Base-by-base conservation (phyloP, 2,329 filamentous ascomycete species). In the Ilyonectria destructans region DNA sequence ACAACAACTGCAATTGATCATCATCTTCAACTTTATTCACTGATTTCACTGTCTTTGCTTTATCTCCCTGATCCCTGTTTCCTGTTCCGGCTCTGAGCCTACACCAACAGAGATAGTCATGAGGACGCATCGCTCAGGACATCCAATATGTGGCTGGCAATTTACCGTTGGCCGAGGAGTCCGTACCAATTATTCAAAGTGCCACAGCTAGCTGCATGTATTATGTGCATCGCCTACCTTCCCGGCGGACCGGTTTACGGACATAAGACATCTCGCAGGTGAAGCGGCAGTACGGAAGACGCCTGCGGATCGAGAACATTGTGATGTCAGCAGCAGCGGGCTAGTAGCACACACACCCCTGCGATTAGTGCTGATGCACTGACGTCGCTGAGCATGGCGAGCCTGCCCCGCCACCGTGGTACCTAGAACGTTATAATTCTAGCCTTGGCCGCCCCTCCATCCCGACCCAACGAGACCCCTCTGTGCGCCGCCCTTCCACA, bases 381-480 rank as follows among this genome's bases (percentile, higher is more conserved):
- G 74, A 76, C 74, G 71, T 76, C 64, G 72, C 63, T 75, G 69
- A 55, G 58, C 65, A 67, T 71, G 63, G 60, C 63, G 68, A 57
- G 29, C 48, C 58, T 67, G 69, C 74, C 73, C 74, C 74, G 70
- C 74, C 54, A 65, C 56, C 65, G 69, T 69, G 69, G 62, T 68
- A 57, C 63, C 60, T 51, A 46, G 45, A 58, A 62, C 54, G 49
- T 65, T 62, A 62, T 68, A 64, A 59, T 56, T 48, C 45, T 35
- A 15, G 43, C 23, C 58, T n/a, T 52, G 17, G 51, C 35, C 55
- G 31, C 54, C 62, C 58, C 54, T 60, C 56, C 65, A 67, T 65
- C 31, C 21, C 54, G 15, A 21, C 43, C 58, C 46, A 17, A 51
- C 19, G 4, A 17, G 9, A 45, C 21, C 23, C 10, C 51, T 40